Base-by-base conservation (phyloP, 2,329 filamentous ascomycete species). In the Colletotrichum somersetense region DNA sequence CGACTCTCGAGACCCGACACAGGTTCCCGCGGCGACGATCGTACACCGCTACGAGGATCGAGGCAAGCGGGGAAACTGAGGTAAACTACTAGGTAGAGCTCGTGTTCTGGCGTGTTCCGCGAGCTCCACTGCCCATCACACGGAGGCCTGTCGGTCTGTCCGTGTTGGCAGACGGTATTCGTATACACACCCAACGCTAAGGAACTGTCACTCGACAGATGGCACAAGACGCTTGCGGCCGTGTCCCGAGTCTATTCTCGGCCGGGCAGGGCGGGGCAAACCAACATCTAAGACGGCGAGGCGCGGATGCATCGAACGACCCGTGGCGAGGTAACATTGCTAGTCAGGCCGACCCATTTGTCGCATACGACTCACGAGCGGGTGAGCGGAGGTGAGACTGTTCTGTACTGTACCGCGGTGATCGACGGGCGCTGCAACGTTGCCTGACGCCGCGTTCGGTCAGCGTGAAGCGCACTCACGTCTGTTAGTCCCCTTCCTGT, bases 51-150 rank as follows among this genome's bases (percentile, higher is more conserved):
- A 57, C 68, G 26, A 14, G 42, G 35, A 18, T 61, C 48, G 42
- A 55, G 26, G 58, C 46, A 69, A 72, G 69, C 69, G 11, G 69
- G 66, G 57, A 59, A 63, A n/a, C 23, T 20, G n/a, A 30, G 42
- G 40, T 30, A 30, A 30, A 30, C 30, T 30, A 30, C 30, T 30
- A 30, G 3, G 40, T 42, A 69, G 66, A 69, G 66, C 69, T 72
- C 69, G 69, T 72, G 69, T 72, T 68, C 58, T 72, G 69, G 53
- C 59, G 69, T 64, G 69, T 72, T 68, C 58, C 66, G 66, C 53
- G 38, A 40, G 59, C 53, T 65, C 69, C 69, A 72, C 66, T 38
- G 46, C 5, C 48, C 66, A 61, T 53, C 48, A 56, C 23, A 30
- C 20, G 7, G 38, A 62, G 61, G 58, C 44, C 42, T 59, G 52